These are phyloP conservation scores for Erysiphe pulchra DNA, from an alignment of 2,329 filamentous ascomycete species.

Conservation along the genomic window DNA sequence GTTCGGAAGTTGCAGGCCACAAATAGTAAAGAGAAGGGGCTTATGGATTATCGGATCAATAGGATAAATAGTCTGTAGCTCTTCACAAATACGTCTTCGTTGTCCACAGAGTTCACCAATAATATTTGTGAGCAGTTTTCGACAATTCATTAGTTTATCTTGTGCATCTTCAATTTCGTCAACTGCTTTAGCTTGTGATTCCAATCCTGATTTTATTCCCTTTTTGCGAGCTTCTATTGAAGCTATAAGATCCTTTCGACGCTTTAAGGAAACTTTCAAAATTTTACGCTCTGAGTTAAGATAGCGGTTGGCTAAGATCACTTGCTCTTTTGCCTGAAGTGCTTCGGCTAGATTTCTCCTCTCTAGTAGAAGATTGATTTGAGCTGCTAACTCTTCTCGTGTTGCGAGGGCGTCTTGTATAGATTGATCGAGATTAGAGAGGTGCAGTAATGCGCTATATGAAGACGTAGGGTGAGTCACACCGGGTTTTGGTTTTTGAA, in stretches of 20 bases:
- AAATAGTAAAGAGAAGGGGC: slow-evolving; percentile 67
- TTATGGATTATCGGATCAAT: slow-evolving; percentile 37
- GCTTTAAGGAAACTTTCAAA: slow-evolving; percentile 32
- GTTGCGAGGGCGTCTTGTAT: slow-evolving; percentile 73
- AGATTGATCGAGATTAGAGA: slow-evolving; percentile 71
- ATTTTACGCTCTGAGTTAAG: slow-evolving; percentile 39
- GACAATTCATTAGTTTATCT: slow-evolving; percentile 30
- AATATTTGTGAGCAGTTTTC: slow-evolving; percentile 26
- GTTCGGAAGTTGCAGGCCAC: slow-evolving; percentile 54
- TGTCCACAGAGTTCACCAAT: slow-evolving; percentile 56
- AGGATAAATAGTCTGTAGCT: slow-evolving; percentile 53
- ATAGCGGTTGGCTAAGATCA: slow-evolving; percentile 23
- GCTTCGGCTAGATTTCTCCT: slow-evolving; percentile 18
- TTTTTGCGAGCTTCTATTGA: slow-evolving; percentile 39
- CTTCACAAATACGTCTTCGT: slow-evolving; percentile 64
- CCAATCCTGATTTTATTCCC: slow-evolving; percentile 39
- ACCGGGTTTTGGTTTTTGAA: slow-evolving; percentile 23
- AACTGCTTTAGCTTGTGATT: slow-evolving; percentile 29
- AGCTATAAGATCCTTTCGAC: slow-evolving; percentile 38
- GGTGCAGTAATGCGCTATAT: slow-evolving; percentile 67
- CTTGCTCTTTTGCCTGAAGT: slow-evolving; percentile 23
- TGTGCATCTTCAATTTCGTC: slow-evolving; percentile 34
- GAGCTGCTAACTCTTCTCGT: slow-evolving; percentile 43
- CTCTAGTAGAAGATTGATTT: slow-evolving; percentile 40
- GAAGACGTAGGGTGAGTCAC: slow-evolving; percentile 39